These are phyloP conservation scores for Penicillium arizonense DNA, from an alignment of 495 filamentous ascomycete genomes.

Conservation along the genomic window DNA sequence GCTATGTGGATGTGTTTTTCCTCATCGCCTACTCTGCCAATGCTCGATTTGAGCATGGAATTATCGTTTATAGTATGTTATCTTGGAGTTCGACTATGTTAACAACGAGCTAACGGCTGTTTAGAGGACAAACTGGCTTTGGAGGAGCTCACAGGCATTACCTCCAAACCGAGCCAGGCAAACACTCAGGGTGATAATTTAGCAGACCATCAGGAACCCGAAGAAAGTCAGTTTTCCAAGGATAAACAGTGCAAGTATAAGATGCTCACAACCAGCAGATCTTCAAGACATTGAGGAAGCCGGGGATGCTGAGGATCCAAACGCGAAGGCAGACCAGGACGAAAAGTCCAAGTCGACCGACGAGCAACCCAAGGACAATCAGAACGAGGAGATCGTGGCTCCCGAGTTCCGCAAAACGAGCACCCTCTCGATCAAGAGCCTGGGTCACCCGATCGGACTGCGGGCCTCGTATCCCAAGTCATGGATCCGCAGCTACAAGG, in stretches of 20 bases:
- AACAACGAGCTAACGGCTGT: not conserved
- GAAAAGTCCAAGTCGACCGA: not conserved
- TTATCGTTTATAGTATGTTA: constrained; percentile 18
- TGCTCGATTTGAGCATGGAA: constrained; percentile 13
- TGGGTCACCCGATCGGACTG: constrained; percentile 9
- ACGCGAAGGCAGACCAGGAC: not conserved
- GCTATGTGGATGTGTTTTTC: constrained; percentile 18
- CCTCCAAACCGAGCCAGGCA: too few relatives aligned
- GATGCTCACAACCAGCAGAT: too few relatives aligned
- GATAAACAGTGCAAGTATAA: too few relatives aligned
- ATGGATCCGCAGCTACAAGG: constrained; percentile 5
- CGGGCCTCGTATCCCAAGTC: constrained; percentile 6
- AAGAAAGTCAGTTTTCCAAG: too few relatives aligned
- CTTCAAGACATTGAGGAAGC: too few relatives aligned
- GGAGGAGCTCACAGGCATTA: not conserved
- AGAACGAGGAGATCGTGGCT: not conserved
- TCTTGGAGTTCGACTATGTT: not conserved
- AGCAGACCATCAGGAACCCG: too few relatives aligned
- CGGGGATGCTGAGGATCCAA: too few relatives aligned
- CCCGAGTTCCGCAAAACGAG: constrained; percentile 6
- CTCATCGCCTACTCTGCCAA: constrained; percentile 19
- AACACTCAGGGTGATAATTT: too few relatives aligned
- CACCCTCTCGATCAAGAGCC: constrained; percentile 4
- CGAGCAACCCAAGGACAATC: not conserved
- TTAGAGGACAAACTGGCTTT: constrained; percentile 9